Evolutionary conservation across 2,329 filamentous ascomycete species (phyloP).

Genomic region (Pyrenophora tritici-repentis): DNA sequence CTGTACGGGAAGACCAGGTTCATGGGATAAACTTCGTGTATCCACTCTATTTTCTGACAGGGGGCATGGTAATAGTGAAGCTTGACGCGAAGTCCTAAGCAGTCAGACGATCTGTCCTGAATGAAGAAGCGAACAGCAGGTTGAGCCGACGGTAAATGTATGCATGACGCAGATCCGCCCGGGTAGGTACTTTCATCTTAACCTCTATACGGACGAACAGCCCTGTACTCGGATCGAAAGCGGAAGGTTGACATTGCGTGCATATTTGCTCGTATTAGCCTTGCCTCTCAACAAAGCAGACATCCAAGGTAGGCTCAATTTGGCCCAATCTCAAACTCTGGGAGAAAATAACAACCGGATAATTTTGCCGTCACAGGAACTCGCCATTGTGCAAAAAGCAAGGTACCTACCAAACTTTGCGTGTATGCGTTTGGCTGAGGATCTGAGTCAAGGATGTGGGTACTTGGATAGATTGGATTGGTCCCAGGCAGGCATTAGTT

Average conservation of each 20-base stretch:
- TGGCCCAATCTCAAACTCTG: neutral
- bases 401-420: neutral
- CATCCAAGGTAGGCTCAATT: constrained; percentile 1
- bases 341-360: neutral
- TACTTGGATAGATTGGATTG: neutral
- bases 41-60: constrained; percentile 14
- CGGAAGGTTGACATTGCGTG: constrained; percentile 2
- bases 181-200: neutral
- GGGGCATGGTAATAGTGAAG: constrained; percentile 10
- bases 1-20: constrained; percentile 20
- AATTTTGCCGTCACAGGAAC: neutral
- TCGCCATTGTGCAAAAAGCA: neutral
- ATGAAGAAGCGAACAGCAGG: constrained; percentile 2
- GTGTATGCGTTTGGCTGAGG: no score
- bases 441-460: neutral
- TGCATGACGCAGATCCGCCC: constrained; percentile 3
- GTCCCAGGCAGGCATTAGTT: neutral
- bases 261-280: constrained; percentile 4
- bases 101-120: constrained; percentile 6
- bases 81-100: constrained; percentile 4
- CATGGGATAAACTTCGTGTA: constrained; percentile 15
- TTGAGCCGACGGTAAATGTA: constrained; percentile 3
- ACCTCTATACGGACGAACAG: neutral
- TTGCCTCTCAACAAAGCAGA: constrained; percentile 13
- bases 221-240: neutral